Evolutionary conservation across 495 filamentous ascomycete genomes (phyloP).

Genomic region (Daldinia bambusicola): DNA sequence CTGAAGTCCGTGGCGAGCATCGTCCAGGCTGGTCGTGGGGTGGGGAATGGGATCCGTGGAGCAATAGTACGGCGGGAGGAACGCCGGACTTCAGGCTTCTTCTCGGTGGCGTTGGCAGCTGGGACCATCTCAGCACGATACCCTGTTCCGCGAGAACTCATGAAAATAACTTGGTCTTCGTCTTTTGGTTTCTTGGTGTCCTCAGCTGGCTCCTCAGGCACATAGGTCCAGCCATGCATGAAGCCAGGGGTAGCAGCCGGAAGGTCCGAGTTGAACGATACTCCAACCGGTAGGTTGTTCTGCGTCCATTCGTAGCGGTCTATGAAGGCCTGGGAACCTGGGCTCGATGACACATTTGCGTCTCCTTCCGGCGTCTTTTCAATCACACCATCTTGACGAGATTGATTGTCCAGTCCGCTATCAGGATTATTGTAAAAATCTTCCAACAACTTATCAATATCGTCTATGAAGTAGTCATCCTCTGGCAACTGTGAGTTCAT

Average conservation of each 20-base stretch:
- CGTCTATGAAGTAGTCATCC: background rate
- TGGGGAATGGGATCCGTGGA: slow-evolving; percentile 18
- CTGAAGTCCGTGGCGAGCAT: slow-evolving; percentile 30
- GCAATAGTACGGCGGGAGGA: slow-evolving; percentile 7
- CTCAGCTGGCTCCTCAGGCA: background rate
- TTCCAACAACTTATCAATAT: too few species aligned
- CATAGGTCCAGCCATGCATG: slow-evolving; percentile 13
- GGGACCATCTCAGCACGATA: slow-evolving; percentile 5
- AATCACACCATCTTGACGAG: too few species aligned
- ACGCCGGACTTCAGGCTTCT: slow-evolving; percentile 3
- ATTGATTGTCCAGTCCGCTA: background rate
- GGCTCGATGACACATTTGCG: background rate
- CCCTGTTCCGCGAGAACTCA: background rate
- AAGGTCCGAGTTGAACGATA: slow-evolving; percentile 6
- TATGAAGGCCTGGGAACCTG: slow-evolving; percentile 2
- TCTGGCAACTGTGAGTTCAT: background rate
- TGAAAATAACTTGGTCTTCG: background rate
- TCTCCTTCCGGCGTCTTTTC: background rate
- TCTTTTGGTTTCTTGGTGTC: background rate
- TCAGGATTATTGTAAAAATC: background rate
- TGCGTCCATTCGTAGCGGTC: slow-evolving; percentile 17
- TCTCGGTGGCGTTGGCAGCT: background rate
- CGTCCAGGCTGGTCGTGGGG: slow-evolving; percentile 1
- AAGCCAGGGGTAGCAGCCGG: slow-evolving; percentile 18
- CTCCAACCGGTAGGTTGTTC: slow-evolving; percentile 21